Percentiles rank a stretch among this genome's conserved stretches.
These are phyloP conservation scores for Solanum corneliomulleri DNA, from an alignment of 257 asterid genomes.

Conservation along the genomic window DNA sequence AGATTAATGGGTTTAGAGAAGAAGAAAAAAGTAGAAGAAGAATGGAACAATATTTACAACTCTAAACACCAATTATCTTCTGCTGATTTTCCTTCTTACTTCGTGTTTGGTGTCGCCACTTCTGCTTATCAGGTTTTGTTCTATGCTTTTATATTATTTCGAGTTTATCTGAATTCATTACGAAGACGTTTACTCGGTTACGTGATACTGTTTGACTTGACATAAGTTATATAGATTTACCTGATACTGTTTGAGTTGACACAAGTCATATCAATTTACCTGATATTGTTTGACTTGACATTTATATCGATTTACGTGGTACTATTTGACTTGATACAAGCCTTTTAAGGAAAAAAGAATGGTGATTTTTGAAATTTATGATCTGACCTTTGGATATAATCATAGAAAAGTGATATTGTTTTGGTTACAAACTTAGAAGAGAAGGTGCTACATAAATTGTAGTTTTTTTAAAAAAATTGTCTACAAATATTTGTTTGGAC, in stretches of 20 bases:
- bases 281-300: too few species aligned
- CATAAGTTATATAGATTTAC: too few species aligned
- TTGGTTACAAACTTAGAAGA: not conserved
- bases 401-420: not conserved
- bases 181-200: too few species aligned
- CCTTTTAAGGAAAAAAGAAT: too few species aligned
- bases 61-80: slow-evolving; percentile 25
- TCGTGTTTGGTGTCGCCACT: slow-evolving; percentile 47
- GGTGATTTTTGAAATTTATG: not conserved
- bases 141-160: not conserved
- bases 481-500: not conserved
- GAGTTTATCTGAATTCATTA: not conserved
- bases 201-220: not conserved
- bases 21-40: slow-evolving; percentile 34
- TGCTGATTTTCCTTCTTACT: slow-evolving; percentile 23
- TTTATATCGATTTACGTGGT: too few species aligned
- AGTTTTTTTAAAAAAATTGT: not conserved
- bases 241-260: too few species aligned
- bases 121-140: slow-evolving; percentile 41
- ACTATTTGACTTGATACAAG: not conserved
- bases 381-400: not conserved
- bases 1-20: slow-evolving; percentile 27
- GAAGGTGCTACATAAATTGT: not conserved
- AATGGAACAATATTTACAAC: slow-evolving; percentile 29
- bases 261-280: too few species aligned